Base-by-base conservation (phyloP, 2,329 filamentous ascomycete species). In the Basipetospora chlamydospora region DNA sequence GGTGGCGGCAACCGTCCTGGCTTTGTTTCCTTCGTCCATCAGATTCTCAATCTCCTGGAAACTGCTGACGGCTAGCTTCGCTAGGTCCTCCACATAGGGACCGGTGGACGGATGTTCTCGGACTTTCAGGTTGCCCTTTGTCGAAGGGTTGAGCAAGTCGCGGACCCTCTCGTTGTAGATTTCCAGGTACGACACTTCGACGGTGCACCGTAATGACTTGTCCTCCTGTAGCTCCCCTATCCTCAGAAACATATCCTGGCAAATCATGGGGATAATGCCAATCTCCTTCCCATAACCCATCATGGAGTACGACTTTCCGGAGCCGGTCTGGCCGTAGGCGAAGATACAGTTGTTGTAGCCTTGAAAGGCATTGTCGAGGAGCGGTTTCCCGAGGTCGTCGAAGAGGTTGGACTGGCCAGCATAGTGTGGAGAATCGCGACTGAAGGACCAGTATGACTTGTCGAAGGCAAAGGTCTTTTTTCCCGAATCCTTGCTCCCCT, bases 331-430 rank as follows among this genome's bases (percentile, higher is more conserved):
- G 13, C 90, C 90, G 54, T 98, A 98, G 11, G 90, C 90, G 55
- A 98, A 98, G 52, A 98, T 98, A 67, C 90, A 98, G 59, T 96
- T 98, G 67, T 98, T 96, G 65, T 96, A 98, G 30, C 90, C 90
- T 51, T 88, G 77, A 54, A 98, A 98, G 13, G 90, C 90, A 72
- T 98, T 98, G 63, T 98, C 88, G 46, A 98, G 70, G 40, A 98
- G 69, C 37, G 90, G 90, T 47, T 77, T 74, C 43, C 90, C 90
- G 43, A 98, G 63, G 54, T 96, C 90, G 37, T 77, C 69, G 56
- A 94, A 92, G 13, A 98, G 67, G 51, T 90, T 73, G 41, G 88
- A 80, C 56, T 98, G 90, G 13, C 83, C 85, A 30, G 90, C 88
- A 56, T 87, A 98, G 57, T 83, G 78, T 1, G 73, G 59, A 46